Evolutionary conservation across 176 grass and related monocot genomes (phyloP).

Genomic region (Aechmea fasciata): DNA sequence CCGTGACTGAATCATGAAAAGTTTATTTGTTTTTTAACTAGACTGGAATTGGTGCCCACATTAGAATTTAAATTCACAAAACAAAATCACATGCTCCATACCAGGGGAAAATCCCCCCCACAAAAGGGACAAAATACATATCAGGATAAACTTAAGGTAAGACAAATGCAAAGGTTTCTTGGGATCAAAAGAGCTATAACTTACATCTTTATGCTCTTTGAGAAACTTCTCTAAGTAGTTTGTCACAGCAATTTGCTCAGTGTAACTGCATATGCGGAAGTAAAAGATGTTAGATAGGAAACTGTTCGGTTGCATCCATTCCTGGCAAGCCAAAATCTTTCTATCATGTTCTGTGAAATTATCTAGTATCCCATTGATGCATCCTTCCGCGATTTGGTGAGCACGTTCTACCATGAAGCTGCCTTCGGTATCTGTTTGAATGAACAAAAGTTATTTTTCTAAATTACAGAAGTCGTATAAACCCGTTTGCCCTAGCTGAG

Average conservation of each 20-base stretch:
- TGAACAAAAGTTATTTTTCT: neutral
- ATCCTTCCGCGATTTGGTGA: constrained; percentile 92
- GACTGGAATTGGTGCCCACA: too few relatives aligned
- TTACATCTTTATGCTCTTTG: constrained; percentile 63
- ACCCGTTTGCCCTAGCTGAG: too few relatives aligned
- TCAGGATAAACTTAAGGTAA: too few relatives aligned
- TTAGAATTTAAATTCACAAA: too few relatives aligned
- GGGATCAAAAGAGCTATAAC: constrained; percentile 14
- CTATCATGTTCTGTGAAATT: constrained; percentile 33
- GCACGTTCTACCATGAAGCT: constrained; percentile 94
- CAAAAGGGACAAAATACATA: too few relatives aligned
- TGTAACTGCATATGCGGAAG: constrained; percentile 92
- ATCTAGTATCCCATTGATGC: constrained; percentile 56
- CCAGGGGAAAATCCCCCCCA: too few relatives aligned
- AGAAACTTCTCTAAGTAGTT: constrained; percentile 94
- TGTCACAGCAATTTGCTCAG: constrained; percentile 89
- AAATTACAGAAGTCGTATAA: neutral
- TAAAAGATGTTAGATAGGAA: constrained; percentile 85
- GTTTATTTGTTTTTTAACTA: too few relatives aligned
- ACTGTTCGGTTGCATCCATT: constrained; percentile 49
- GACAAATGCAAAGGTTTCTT: too few relatives aligned
- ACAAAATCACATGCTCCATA: too few relatives aligned
- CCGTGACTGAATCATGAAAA: too few relatives aligned
- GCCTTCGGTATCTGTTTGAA: constrained; percentile 74
- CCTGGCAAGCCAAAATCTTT: constrained; percentile 33